A percentile compares a stretch with the other conserved stretches of the same genome.
Conservation (phyloP, 2,329 filamentous ascomycete species). For the Bipolaris sorokiniana region DNA sequence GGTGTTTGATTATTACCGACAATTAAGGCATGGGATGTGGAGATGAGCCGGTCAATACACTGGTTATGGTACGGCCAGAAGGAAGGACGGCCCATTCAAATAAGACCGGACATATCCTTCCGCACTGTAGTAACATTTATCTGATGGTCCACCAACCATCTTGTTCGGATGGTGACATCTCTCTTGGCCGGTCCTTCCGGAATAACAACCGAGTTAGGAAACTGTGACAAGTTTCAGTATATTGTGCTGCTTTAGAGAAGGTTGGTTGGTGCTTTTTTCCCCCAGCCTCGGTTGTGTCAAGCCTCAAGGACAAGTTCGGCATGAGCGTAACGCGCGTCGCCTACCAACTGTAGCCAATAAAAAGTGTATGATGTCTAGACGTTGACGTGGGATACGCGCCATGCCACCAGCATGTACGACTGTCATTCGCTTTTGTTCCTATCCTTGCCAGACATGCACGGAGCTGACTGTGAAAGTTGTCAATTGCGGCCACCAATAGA, state of each 20-base stretch:
- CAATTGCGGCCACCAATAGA: neutral
- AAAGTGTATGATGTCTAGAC: neutral
- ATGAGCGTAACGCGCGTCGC: neutral
- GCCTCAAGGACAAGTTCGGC: neutral
- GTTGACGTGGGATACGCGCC: neutral
- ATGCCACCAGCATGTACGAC: neutral
- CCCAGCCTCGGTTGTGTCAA: neutral
- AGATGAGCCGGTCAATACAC: neutral
- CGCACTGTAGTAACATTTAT: neutral
- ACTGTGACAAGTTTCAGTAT: neutral
- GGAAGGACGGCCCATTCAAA: neutral
- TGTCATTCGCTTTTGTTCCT: neutral
- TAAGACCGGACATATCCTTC: neutral
- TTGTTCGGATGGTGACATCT: too few species aligned
- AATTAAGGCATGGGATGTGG: neutral
- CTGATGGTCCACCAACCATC: neutral
- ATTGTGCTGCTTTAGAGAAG: neutral
- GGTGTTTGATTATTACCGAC: too few species aligned
- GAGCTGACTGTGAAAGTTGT: neutral
- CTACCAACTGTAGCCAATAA: neutral
- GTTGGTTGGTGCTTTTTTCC: too few species aligned
- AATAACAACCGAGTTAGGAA: too few species aligned
- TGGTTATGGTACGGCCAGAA: neutral
- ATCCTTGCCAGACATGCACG: neutral
- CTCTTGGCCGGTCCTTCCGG: neutral